phyloP scores from a whole-genome alignment of 202 grass and related monocot genomes.

The Digitaria exilis region DNA sequence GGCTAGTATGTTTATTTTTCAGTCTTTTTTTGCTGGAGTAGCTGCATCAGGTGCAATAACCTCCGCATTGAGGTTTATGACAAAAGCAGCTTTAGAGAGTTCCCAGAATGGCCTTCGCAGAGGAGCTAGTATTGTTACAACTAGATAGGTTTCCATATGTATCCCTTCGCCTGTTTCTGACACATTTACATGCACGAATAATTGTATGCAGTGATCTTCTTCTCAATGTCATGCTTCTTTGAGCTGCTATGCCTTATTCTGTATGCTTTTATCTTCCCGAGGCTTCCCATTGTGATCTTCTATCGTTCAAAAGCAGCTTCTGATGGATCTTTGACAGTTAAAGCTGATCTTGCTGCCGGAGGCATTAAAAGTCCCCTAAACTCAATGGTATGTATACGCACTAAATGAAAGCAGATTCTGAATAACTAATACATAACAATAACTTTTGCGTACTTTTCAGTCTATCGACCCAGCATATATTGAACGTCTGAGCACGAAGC shows the following conservation, averaged over 20 bases:
- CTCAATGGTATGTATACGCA: conserved; percentile 10
- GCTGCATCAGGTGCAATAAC: conserved; percentile 70
- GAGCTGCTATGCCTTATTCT: conserved; percentile 59
- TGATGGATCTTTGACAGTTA: conserved; percentile 64
- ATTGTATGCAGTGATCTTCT: conserved; percentile 59
- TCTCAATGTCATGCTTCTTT: conserved; percentile 60
- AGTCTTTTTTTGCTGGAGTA: conserved; percentile 71
- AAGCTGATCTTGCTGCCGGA: conserved; percentile 57
- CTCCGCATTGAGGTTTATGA: conserved; percentile 61
- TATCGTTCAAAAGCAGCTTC: conserved; percentile 63
- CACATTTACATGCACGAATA: not conserved
- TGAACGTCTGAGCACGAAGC: conserved; percentile 50
- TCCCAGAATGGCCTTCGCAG: conserved; percentile 65
- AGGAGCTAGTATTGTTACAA: conserved; percentile 58
- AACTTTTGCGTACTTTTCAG: conserved; percentile 21
- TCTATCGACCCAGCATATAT: conserved; percentile 28
- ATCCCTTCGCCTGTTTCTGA: not conserved
- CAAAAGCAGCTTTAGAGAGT: conserved; percentile 73
- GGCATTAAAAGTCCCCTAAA: conserved; percentile 30
- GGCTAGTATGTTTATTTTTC: not conserved
- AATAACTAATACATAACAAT: not conserved
- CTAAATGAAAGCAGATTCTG: not conserved
- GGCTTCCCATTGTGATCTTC: conserved; percentile 58
- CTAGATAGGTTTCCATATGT: not conserved
- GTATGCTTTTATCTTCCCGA: conserved; percentile 76